phyloP scores from a whole-genome alignment of 495 filamentous ascomycete genomes.

The Halenospora varia region DNA sequence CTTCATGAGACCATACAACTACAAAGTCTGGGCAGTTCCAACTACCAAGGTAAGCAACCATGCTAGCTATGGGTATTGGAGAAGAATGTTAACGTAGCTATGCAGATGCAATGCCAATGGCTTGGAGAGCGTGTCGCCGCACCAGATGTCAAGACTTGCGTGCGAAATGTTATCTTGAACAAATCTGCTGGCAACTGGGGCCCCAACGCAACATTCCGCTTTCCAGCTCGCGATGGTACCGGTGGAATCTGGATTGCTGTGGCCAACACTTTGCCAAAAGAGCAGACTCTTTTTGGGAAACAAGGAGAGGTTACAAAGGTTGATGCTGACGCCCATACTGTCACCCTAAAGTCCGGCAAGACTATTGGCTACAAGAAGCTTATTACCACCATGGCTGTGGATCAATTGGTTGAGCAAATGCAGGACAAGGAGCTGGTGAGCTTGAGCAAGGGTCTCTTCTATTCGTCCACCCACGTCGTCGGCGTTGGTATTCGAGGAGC shows the following conservation, averaged over 20 bases:
- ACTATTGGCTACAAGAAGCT: constrained; percentile 91
- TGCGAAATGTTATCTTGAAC: constrained; percentile 90
- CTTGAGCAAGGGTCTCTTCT: constrained; percentile 90
- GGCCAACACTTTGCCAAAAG: constrained; percentile 84
- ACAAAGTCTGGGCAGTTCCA: constrained; percentile 99
- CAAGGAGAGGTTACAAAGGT: constrained; percentile 81
- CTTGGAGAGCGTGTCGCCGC: constrained; percentile 98
- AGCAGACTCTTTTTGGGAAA: constrained; percentile 87
- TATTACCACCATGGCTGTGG: constrained; percentile 93
- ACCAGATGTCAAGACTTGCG: constrained; percentile 92
- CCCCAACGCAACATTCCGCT: constrained; percentile 96
- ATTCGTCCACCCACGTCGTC: constrained; percentile 95
- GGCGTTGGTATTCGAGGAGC: constrained; percentile 90
- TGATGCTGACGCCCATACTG: constrained; percentile 76
- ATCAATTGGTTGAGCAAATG: constrained; percentile 83
- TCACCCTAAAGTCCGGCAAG: constrained; percentile 78
- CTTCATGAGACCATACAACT: constrained; percentile 99
- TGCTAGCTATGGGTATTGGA: background rate
- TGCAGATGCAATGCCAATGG: constrained; percentile 98
- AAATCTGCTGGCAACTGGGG: constrained; percentile 98
- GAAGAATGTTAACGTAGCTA: background rate
- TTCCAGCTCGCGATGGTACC: constrained; percentile 92
- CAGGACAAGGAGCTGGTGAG: constrained; percentile 75
- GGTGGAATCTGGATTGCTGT: constrained; percentile 99
- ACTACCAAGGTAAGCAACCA: constrained; percentile 77